A percentile compares a stretch with the other conserved stretches of the same genome.
Conservation (phyloP, 768 basidiomycete species). For the Phaeotremella skinneri region DNA sequence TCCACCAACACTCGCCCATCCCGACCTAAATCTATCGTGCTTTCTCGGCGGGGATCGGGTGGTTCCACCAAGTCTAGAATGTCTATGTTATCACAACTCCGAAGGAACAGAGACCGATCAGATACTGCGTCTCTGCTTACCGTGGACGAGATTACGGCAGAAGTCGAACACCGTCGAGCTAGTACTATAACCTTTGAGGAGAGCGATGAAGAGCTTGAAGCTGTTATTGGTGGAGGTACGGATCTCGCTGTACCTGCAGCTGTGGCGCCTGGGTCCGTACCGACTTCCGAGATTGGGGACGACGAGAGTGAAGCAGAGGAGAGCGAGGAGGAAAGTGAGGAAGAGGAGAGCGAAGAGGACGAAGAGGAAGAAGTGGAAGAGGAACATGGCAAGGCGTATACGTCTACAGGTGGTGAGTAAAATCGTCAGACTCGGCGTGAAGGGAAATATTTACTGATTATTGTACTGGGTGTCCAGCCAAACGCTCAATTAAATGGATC, state of each 20-base stretch:
- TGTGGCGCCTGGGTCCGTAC: constrained; percentile 8
- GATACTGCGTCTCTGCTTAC: constrained; percentile 91
- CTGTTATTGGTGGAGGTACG: constrained; percentile 20
- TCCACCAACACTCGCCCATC: constrained; percentile 48
- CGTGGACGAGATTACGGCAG: constrained; percentile 95
- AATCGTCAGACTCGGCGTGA: constrained; percentile 1
- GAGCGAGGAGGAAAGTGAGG: constrained; percentile 19
- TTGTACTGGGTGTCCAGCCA: constrained; percentile 52
- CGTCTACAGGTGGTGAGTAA: constrained; percentile 59
- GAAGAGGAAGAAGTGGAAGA: constrained; percentile 37
- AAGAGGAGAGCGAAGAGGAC: constrained; percentile 24
- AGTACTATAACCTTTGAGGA: constrained; percentile 63
- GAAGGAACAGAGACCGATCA: constrained; percentile 61
- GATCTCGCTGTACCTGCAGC: constrained; percentile 3
- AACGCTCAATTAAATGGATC: constrained; percentile 81
- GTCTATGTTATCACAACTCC: constrained; percentile 55
- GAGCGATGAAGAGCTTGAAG: constrained; percentile 58
- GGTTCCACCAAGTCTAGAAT: constrained; percentile 57
- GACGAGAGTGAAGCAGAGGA: constrained; percentile 24
- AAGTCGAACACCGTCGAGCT: constrained; percentile 67
- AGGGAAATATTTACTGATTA: neutral
- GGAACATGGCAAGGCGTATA: constrained; percentile 56
- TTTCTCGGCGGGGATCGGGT: constrained; percentile 37
- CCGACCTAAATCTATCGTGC: constrained; percentile 56
- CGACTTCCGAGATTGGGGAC: constrained; percentile 18